A percentile compares a stretch with the other conserved stretches of the same genome.
phyloP scores from a whole-genome alignment of 306 rosid genomes.

The Cicer pinnatifidum region DNA sequence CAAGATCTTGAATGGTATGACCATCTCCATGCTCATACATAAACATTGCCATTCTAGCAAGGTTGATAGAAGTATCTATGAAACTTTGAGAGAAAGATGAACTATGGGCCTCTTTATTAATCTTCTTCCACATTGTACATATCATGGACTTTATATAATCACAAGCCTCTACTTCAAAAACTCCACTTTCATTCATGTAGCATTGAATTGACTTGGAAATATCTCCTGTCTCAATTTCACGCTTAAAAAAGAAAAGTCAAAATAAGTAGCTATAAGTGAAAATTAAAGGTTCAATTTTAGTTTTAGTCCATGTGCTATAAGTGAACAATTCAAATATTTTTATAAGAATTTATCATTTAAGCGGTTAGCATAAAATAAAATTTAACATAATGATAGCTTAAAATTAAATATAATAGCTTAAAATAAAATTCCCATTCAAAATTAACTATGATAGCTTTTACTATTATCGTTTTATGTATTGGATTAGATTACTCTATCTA shows the following conservation, averaged over 20 bases:
- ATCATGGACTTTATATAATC: conserved; percentile 29
- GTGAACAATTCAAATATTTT: too few species aligned
- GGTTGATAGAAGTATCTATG: neutral
- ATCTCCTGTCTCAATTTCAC: conserved; percentile 35
- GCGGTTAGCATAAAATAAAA: neutral
- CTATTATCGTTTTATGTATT: too few species aligned
- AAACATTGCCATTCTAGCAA: conserved; percentile 31
- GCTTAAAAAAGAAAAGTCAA: neutral
- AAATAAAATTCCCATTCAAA: too few species aligned
- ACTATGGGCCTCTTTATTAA: neutral
- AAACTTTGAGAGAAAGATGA: conserved; percentile 35
- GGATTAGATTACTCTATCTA: too few species aligned
- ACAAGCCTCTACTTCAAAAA: conserved; percentile 37
- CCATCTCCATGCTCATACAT: conserved; percentile 39
- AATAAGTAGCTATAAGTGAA: too few species aligned
- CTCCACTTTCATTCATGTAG: conserved; percentile 40
- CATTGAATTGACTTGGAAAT: conserved; percentile 46
- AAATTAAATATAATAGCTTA: too few species aligned
- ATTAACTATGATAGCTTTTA: too few species aligned
- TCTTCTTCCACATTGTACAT: conserved; percentile 1
- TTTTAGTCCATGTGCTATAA: too few species aligned
- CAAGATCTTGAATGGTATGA: conserved; percentile 14
- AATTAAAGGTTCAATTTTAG: too few species aligned
- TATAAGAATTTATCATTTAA: too few species aligned
- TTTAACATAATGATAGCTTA: too few species aligned